Evolutionary conservation across 257 asterid genomes (phyloP), one percentile per base, ranked within the genome.

Genomic region (Paulownia fortunei): DNA sequence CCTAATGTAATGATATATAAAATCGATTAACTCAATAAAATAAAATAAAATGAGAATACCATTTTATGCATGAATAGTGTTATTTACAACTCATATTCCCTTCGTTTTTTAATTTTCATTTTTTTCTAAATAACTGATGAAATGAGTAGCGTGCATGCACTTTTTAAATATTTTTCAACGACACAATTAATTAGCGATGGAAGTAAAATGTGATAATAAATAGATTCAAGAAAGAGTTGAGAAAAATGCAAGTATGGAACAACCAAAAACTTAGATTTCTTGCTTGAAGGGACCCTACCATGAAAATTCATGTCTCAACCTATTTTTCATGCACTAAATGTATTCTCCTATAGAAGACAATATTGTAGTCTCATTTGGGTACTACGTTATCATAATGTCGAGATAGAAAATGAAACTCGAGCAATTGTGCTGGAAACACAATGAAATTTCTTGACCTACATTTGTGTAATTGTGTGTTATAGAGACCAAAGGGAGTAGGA

Each of bases 301-400:
- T 63, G 21, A 60, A 75, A 23, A 30, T 52, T 41, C 69, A 75
- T 80, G 77, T 58, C 73, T 46, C 55, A 8, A 24, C 34, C 23
- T 41, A 63, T 7, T 30, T 52, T 27, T 51, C 41, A 23, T 10
- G 26, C 66, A 49, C 26, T n/a, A 24, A 41, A 52, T 39, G 18
- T 37, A 78, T 23, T 23, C 66, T 74, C 10, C 56, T 39, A 73
- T 56, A 47, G 9, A 18, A 15, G 73, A 68, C 63, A 69, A 76
- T 24, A 69, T 51, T 76, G 73, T 61, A 75, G 78, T 37, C 78
- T 26, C 36, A 49, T 47, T 79, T 60, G 65, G 69, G 54, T 52
- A 61, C 69, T 69, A 81, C 44, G 19, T 55, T 55, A 73, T 73
- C 76, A 73, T 65, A 79, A 54, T 79, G 76, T 79, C 72, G 42